These are phyloP conservation scores for Aphanoascus verrucosus DNA, from an alignment of 2,329 filamentous ascomycete species.

Conservation along the genomic window DNA sequence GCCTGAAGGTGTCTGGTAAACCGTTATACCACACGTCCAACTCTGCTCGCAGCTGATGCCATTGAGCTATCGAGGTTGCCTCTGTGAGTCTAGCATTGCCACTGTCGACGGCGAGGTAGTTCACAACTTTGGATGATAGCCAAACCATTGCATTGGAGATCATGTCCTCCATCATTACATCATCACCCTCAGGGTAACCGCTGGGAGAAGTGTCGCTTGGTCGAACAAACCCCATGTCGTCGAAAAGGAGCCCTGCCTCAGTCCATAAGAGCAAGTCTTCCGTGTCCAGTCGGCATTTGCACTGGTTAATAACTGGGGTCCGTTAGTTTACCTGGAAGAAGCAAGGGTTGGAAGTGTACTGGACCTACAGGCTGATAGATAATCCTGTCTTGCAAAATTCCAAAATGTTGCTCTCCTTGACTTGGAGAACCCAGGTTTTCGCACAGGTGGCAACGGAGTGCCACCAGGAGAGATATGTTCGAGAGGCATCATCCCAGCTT, in stretches of 20 bases:
- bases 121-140: constrained; percentile 56
- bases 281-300: constrained; percentile 50
- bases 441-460: constrained; percentile 22
- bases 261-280: constrained; percentile 54
- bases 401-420: constrained; percentile 52
- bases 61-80: constrained; percentile 38
- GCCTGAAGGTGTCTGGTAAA: constrained; percentile 49
- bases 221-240: constrained; percentile 42
- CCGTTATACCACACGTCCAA: constrained; percentile 50
- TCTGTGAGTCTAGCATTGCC: constrained; percentile 29
- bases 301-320: constrained; percentile 44
- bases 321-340: neutral
- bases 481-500: constrained; percentile 33
- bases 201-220: constrained; percentile 31
- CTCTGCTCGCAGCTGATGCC: constrained; percentile 45
- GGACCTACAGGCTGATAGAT: constrained; percentile 49
- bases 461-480: constrained; percentile 37
- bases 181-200: constrained; percentile 28
- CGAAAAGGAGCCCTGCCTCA: constrained; percentile 50
- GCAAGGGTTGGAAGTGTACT: neutral
- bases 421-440: constrained; percentile 39
- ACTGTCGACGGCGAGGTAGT: constrained; percentile 48
- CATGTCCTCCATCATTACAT: constrained; percentile 50
- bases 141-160: constrained; percentile 55
- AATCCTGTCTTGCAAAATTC: constrained; percentile 57